Evolutionary conservation across 345 rosid species (phyloP), one percentile per base, ranked within the genome.

Genomic region (Balakata baccata): DNA sequence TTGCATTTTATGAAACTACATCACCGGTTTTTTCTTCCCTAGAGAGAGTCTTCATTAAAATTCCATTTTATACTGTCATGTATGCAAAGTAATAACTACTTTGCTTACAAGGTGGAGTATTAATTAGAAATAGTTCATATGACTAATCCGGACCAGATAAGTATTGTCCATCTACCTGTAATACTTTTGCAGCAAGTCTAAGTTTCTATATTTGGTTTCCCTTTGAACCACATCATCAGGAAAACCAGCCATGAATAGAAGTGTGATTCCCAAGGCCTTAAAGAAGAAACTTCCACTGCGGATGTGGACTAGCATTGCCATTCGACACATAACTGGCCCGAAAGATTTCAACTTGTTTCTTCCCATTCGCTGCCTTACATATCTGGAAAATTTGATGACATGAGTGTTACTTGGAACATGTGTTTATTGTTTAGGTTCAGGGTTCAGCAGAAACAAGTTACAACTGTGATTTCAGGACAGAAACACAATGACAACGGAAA

Each of bases 361-460:
- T 73, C 91, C 91, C 89, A 88, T 88, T 2, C 85, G 78, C 82
- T 86, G 91, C 82, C 89, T 84, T 60, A 86, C 91, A 67, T 88
- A 88, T 69, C 91, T 86, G 83, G 14, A 73, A 69, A 60, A 53
- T 29, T 49, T 38, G 43, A 49, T 6, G 22, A 52, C 53, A 46
- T 18, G 18, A 16, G 5, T 3, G 7, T 43, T 43, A 29, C 34
- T 29, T 29, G 2, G 34, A 29, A 29, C 34, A 29, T 29, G 2
- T 29, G 34, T 29, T 29, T 29, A 29, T 29, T 29, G 1, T 29
- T 29, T 29, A 29, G 34, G 34, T 1, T 2, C 34, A 29, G 34
- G 34, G 34, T 29, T 29, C 2, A 29, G 34, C 34, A 29, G 34
- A 29, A 29, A 29, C 34, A 29, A 29, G 34, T 29, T 29, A 29